Conservation (phyloP, 2,329 filamentous ascomycete species). For the Verticillium nonalfalfae region DNA sequence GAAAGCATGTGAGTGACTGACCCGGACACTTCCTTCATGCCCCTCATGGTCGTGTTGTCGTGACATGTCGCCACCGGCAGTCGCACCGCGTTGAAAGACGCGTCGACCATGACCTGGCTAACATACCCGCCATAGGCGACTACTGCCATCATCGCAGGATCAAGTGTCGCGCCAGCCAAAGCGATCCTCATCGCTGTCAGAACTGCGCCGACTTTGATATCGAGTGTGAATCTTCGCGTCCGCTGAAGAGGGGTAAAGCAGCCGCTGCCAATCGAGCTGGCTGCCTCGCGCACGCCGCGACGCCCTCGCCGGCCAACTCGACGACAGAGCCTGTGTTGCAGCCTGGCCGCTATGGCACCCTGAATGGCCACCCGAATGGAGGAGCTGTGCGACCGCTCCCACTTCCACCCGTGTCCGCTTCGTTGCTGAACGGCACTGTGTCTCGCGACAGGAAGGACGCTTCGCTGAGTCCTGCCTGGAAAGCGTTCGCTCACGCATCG, state of each 20-base stretch:
- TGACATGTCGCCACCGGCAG: neutral
- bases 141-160: conserved; percentile 34
- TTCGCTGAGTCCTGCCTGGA: conserved; percentile 14
- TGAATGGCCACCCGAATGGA: conserved; percentile 1
- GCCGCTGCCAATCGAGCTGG: neutral
- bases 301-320: neutral
- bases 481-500: conserved; percentile 7
- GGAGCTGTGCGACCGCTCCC: neutral
- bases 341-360: conserved; percentile 15
- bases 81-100: neutral
- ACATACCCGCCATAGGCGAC: conserved; percentile 19
- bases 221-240: neutral
- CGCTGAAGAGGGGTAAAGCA: neutral
- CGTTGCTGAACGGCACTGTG: neutral
- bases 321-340: neutral
- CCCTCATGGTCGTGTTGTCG: neutral
- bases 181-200: conserved; percentile 32
- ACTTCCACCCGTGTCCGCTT: neutral
- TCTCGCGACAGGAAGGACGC: neutral
- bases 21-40: neutral
- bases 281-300: neutral
- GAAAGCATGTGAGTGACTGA: neutral
- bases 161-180: conserved; percentile 21
- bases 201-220: conserved; percentile 18
- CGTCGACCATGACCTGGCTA: neutral